Percentiles rank a stretch among this genome's conserved stretches.
Conservation (phyloP, 208 protist species). For the Strigomonas galati region DNA sequence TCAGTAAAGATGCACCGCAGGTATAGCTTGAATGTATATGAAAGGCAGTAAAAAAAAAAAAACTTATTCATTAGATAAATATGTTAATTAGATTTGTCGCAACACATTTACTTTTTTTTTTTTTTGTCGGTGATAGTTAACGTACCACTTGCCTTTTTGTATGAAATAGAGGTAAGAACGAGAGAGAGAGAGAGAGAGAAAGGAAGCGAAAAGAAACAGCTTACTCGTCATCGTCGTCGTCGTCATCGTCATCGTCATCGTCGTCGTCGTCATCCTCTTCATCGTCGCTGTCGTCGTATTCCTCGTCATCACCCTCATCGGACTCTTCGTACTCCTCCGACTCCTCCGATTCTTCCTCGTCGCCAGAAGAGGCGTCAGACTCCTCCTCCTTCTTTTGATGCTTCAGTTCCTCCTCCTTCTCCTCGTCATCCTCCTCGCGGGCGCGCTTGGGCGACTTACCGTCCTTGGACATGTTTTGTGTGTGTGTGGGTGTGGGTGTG, state of each 20-base stretch:
- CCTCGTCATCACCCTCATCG: constrained; percentile 1
- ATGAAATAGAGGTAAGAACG: too few relatives aligned
- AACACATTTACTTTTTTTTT: too few relatives aligned
- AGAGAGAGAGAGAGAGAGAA: too few relatives aligned
- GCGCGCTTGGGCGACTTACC: constrained; percentile 1
- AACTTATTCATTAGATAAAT: neutral
- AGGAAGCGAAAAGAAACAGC: too few relatives aligned
- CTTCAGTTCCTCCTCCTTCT: constrained; percentile 12
- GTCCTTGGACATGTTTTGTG: constrained; percentile 11
- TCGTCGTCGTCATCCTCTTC: constrained; percentile 7
- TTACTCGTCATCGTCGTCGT: too few relatives aligned
- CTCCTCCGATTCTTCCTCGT: constrained; percentile 1
- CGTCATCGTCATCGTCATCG: constrained; percentile 11
- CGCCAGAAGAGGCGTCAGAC: neutral
- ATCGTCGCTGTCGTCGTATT: neutral
- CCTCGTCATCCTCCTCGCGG: constrained; percentile 1
- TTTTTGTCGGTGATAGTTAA: too few relatives aligned
- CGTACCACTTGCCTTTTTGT: too few relatives aligned
- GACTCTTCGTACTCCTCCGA: neutral
- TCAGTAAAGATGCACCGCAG: neutral
- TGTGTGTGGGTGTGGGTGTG: neutral
- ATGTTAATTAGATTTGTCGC: too few relatives aligned
- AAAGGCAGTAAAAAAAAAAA: constrained; percentile 1
- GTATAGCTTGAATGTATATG: neutral
- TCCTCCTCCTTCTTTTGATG: constrained; percentile 9